Base-by-base conservation (phyloP, 306 rosid genomes). In the Rosa persica region DNA sequence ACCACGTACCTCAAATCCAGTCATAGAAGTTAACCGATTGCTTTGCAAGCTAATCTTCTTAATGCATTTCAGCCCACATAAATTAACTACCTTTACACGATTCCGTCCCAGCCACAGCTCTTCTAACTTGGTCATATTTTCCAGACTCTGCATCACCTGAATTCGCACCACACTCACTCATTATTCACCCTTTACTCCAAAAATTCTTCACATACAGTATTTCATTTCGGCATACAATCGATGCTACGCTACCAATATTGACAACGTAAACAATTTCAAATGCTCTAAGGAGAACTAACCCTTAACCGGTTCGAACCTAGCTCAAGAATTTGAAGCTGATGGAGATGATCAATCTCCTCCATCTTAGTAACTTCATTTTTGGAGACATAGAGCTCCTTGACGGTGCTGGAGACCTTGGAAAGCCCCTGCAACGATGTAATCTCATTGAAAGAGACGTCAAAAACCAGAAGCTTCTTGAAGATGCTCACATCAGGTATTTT, bases 61-160 rank as follows among this genome's bases (percentile, higher is more conserved):
- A 72, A 96, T 89, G 79, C 87, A 89, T 78, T 85, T 85, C 72
- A 93, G 83, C 72, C 98, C 98, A 73, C 96, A 96, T 55, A 96
- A 82, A 81, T 93, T 89, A 13, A 96, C 89, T 57, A 62, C 78
- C 82, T 96, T 96, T 70, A 93, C 90, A 51, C 99, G 89, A 79
- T 96, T 96, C 39, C 94, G 93, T 17, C 99, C 99, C 72, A 91
- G 90, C 98, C 99, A 96, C 17, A 96, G 84, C 94, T 96, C 98
- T 81, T 82, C 89, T 78, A 96, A 86, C 49, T 85, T 85, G 34
- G 78, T 81, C 60, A 93, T 87, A 70, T 60, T 91, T 76, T 90
- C 81, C 77, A 96, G 70, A 86, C 88, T 93, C 86, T 93, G 97
- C 92, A 93, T 93, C 73, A 91, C 98, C 99, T 96, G 85, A 73